Evolutionary conservation across 1,284 basidiomycete genomes (phyloP).

Genomic region (Trichosporon asahii): DNA sequence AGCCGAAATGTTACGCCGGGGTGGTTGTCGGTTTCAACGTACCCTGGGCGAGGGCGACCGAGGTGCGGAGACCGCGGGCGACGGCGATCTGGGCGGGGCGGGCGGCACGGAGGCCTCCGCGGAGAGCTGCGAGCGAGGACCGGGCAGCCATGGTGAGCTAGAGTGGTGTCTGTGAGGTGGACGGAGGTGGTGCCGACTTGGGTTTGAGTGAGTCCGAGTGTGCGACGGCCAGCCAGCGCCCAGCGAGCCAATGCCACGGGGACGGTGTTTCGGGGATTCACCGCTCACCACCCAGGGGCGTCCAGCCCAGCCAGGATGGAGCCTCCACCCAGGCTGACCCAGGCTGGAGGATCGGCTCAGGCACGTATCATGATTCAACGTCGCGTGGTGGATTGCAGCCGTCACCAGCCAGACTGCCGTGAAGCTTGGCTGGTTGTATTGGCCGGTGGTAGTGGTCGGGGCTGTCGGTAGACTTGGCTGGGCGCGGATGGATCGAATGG

Average conservation of each 20-base stretch:
- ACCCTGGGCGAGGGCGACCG: conserved; percentile 32
- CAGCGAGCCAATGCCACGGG: not conserved
- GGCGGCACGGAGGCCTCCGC: conserved; percentile 23
- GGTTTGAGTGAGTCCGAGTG: conserved; percentile 1
- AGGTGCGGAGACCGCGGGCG: conserved; percentile 34
- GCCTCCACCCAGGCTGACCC: not conserved
- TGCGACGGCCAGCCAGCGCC: not conserved
- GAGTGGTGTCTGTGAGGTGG: conserved; percentile 4
- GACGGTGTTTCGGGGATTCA: not conserved
- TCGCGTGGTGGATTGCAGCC: not conserved
- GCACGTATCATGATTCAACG: not conserved
- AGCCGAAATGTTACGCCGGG: conserved; percentile 2
- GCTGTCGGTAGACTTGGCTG: too few species aligned
- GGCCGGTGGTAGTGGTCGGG: too few species aligned
- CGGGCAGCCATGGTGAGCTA: conserved; percentile 36
- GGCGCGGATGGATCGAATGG: not conserved
- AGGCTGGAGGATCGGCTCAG: not conserved
- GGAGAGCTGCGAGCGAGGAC: conserved; percentile 31
- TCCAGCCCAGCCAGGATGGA: not conserved
- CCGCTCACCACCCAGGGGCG: not conserved
- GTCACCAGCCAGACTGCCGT: not conserved
- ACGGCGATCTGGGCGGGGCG: conserved; percentile 9
- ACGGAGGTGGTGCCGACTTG: conserved; percentile 5
- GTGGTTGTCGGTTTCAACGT: conserved; percentile 10
- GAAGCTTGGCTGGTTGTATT: too few species aligned